Percentiles rank a stretch among this genome's conserved stretches.
These are phyloP conservation scores for Colletotrichum acutatum DNA, from an alignment of 2,329 filamentous ascomycete species.

Conservation along the genomic window DNA sequence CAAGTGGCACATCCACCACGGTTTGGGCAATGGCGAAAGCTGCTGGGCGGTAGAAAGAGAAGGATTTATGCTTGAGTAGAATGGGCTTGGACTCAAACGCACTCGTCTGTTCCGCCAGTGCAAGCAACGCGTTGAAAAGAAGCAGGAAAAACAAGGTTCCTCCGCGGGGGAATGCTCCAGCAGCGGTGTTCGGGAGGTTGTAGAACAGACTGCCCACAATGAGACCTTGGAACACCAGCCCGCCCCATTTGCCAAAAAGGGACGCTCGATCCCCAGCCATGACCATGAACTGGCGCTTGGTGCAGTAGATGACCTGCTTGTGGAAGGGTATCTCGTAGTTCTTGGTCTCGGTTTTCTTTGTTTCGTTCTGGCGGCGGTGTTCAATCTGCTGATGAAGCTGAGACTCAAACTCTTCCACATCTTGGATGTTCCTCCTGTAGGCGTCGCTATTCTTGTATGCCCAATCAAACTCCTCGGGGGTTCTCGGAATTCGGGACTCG, in stretches of 20 bases:
- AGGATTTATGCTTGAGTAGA: constrained; percentile 76
- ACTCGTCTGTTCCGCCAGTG: constrained; percentile 69
- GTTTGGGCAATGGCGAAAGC: constrained; percentile 60
- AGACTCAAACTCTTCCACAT: constrained; percentile 65
- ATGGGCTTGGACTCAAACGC: constrained; percentile 73
- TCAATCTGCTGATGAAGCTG: constrained; percentile 58
- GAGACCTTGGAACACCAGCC: constrained; percentile 46
- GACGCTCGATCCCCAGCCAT: constrained; percentile 47
- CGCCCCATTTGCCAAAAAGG: constrained; percentile 47
- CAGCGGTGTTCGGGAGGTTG: constrained; percentile 45
- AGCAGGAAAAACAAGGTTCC: constrained; percentile 72
- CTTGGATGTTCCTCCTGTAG: constrained; percentile 53
- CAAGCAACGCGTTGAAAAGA: constrained; percentile 71
- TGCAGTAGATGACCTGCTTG: constrained; percentile 61
- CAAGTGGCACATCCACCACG: constrained; percentile 60
- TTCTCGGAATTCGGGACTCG: constrained; percentile 65
- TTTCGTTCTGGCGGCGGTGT: constrained; percentile 49
- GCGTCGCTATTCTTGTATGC: constrained; percentile 60
- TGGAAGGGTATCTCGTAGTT: constrained; percentile 63
- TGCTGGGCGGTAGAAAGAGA: constrained; percentile 73
- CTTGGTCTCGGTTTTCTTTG: constrained; percentile 55
- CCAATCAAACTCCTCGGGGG: constrained; percentile 70
- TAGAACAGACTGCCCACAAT: constrained; percentile 47
- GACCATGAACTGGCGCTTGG: constrained; percentile 46
- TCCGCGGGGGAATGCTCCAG: constrained; percentile 68